A percentile compares a stretch with the other conserved stretches of the same genome.
These are phyloP conservation scores for Globisporangium sylvaticum DNA, from an alignment of 352 stramenopile genomes.

Conservation along the genomic window DNA sequence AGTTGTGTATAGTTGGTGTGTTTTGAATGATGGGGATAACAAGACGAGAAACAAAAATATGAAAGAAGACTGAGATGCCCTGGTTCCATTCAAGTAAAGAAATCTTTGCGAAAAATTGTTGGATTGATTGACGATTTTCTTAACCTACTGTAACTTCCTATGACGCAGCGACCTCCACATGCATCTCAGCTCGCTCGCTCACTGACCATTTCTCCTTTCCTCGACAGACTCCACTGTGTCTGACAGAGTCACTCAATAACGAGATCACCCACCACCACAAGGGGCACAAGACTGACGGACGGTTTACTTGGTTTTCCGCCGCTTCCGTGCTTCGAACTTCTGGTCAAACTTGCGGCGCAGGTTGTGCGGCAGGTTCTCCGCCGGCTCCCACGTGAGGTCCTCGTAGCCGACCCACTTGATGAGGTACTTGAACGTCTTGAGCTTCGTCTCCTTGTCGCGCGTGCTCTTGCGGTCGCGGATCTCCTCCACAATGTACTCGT, in stretches of 20 bases:
- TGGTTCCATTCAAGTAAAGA: background rate
- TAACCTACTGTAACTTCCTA: background rate
- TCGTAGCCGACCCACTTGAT: slow-evolving; percentile 86
- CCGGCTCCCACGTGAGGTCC: slow-evolving; percentile 72
- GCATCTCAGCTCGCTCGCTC: background rate
- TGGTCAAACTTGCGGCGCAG: slow-evolving; percentile 75
- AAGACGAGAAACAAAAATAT: background rate
- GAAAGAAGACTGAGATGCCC: background rate
- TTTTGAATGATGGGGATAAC: background rate
- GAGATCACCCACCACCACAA: background rate
- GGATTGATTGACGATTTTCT: background rate
- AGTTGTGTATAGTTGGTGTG: slow-evolving; percentile 4
- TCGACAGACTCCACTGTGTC: background rate
- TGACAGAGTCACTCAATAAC: background rate
- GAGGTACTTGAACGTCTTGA: slow-evolving; percentile 79
- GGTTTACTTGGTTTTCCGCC: slow-evolving; percentile 9
- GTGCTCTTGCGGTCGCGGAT: slow-evolving; percentile 61
- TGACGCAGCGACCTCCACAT: background rate
- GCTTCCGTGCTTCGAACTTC: slow-evolving; percentile 47
- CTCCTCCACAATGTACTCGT: slow-evolving; percentile 75
- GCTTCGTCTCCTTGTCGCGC: slow-evolving; percentile 55
- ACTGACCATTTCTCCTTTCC: background rate
- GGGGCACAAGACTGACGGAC: background rate
- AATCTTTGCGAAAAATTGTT: background rate
- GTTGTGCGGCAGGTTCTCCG: slow-evolving; percentile 75